These are phyloP conservation scores for Ceratocystis huliohia DNA, from an alignment of 2,329 filamentous ascomycete genomes.

Conservation along the genomic window DNA sequence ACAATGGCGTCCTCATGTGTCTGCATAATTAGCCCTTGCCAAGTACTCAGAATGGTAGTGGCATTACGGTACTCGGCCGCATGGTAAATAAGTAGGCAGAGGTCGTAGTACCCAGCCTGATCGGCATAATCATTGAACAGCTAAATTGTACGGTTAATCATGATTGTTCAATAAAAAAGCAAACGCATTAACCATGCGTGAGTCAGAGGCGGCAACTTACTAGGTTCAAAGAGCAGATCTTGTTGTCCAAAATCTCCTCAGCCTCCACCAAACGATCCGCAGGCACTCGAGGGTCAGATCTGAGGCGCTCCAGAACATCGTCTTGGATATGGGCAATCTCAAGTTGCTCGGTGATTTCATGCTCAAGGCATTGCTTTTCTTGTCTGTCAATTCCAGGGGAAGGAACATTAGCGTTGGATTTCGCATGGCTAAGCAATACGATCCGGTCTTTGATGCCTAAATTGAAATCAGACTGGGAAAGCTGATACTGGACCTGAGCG, in stretches of 20 bases:
- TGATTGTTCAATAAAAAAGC: background rate
- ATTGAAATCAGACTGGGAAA: constrained; percentile 71
- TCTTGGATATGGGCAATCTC: constrained; percentile 94
- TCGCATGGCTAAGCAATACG: constrained; percentile 77
- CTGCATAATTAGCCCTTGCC: constrained; percentile 67
- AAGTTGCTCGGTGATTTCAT: constrained; percentile 72
- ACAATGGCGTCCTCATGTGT: constrained; percentile 47
- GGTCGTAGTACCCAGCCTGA: constrained; percentile 81
- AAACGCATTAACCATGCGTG: background rate
- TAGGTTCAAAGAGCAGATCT: constrained; percentile 60
- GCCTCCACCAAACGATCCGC: constrained; percentile 52
- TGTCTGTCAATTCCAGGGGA: constrained; percentile 65
- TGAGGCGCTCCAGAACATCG: constrained; percentile 69
- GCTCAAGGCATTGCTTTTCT: constrained; percentile 70
- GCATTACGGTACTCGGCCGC: constrained; percentile 82
- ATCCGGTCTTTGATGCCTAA: constrained; percentile 77
- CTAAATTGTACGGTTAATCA: constrained; percentile 32
- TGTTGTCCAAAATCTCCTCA: constrained; percentile 57
- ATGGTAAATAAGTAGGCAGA: constrained; percentile 86
- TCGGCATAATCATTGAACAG: constrained; percentile 92
- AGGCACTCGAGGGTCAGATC: constrained; percentile 56
- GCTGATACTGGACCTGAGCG: constrained; percentile 68
- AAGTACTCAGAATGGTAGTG: constrained; percentile 70
- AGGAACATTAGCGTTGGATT: constrained; percentile 79
- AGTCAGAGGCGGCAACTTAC: constrained; percentile 38